Base-by-base conservation (phyloP, 305 asterid genomes). In the Solanum aculeatissimum region DNA sequence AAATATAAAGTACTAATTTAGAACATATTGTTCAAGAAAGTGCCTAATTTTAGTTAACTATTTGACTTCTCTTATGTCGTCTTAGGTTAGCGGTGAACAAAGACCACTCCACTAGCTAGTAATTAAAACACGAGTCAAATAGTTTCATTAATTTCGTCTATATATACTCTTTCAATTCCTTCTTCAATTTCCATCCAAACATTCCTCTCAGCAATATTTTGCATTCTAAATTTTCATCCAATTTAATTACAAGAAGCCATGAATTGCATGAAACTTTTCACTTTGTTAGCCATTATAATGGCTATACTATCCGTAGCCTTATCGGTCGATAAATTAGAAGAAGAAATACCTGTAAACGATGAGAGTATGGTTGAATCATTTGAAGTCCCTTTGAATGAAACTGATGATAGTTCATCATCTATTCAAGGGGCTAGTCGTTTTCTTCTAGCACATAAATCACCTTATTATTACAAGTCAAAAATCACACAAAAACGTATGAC, bases 371-470 rank as follows among this genome's bases (percentile, higher is more conserved):
- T n/a, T 14, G 57, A 62, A 62, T 18, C 60, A 19, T 66, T 51
- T 51, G 47, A 51, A 27, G 18, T 51, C 7, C 47, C 82, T 11
- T 51, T 77, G 16, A 51, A 29, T 51, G 65, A 77, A 77, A 77
- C 82, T 51, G 82, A 51, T 77, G 63, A 77, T 49, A 77, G 45
- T 51, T 51, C 60, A 29, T 25, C 57, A 47, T 81, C 55, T 65
- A 62, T 63, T 66, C 84, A 29, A 66, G 62, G 84, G 9, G 38
- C 53, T 21, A 69, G 86, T 19, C 85, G 81, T 9, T 78, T 77
- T 62, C 86, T 75, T 51, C 86, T 86, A 81, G 38, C 74, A 16
- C 74, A 82, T 13, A 47, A 84, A 65, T 57, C 83, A 23, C 53
- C 43, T 27, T 29, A 19, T 16, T 25, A 38, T n/a, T 27, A 25